phyloP scores from a whole-genome alignment of 768 basidiomycete genomes.

The Gloeophyllum trabeum region DNA sequence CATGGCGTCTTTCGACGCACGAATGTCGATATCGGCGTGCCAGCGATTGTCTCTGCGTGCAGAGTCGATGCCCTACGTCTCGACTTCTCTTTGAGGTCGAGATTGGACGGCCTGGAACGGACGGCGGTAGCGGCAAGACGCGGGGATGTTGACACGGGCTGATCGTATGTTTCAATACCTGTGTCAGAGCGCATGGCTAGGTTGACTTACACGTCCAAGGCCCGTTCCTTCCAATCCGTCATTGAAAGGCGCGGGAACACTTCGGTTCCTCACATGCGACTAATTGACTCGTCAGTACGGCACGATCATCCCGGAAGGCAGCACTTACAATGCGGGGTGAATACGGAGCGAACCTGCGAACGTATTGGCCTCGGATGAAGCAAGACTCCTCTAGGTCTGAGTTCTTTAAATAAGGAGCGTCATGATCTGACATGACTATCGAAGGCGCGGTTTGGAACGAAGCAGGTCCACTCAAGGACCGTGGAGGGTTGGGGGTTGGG shows the following conservation, averaged over 20 bases:
- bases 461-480: too few relatives aligned
- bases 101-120: constrained; percentile 10
- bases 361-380: too few relatives aligned
- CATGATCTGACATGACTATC: too few relatives aligned
- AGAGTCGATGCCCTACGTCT: constrained; percentile 14
- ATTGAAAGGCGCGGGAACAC: background rate
- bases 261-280: background rate
- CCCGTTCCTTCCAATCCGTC: background rate
- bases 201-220: background rate
- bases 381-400: too few relatives aligned
- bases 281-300: too few relatives aligned
- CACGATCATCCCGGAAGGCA: too few relatives aligned
- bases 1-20: constrained; percentile 73
- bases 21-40: constrained; percentile 69
- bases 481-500: too few relatives aligned
- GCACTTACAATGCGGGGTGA: too few relatives aligned
- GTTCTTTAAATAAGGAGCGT: too few relatives aligned
- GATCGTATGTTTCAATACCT: constrained; percentile 4
- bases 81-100: constrained; percentile 3
- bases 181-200: background rate
- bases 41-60: constrained; percentile 15
- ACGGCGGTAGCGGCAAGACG: constrained; percentile 13
- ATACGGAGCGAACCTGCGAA: too few relatives aligned
- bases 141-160: constrained; percentile 16
- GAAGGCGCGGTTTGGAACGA: too few relatives aligned